Base-by-base conservation (phyloP, 140 eudicot genomes). In the Anethum foeniculum region DNA sequence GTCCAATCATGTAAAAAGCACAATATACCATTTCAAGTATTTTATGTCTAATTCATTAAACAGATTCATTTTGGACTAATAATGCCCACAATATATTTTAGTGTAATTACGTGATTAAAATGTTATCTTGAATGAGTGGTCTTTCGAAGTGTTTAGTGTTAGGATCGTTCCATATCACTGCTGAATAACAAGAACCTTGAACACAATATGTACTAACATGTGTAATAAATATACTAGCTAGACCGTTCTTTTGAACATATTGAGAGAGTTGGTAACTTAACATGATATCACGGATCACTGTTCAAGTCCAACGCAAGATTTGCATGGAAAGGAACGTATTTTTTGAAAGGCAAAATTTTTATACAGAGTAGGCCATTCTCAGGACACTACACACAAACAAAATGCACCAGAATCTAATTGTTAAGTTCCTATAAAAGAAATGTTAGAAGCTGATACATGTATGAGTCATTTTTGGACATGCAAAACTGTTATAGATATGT, bases 1-100 rank as follows among this genome's bases (percentile, higher is more conserved):
- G 78, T 75, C 78, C 41, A 75, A 75, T 75, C 60, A 1, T 44
- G 6, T 46, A n/a, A 25, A 75, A 75, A 46, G 78, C 19, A 75
- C 60, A 25, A 75, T 44, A 62, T 75, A 75, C 23, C 60, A 75
- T 39, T 75, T 25, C 36, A 44, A 73, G 27, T 75, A 75, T 75
- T 75, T 19, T n/a, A 72, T 72, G 78, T 75, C 5, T 75, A 75
- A 46, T 62, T 60, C 18, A 25, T 62, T 3, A 27, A 62, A 62
- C 71, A 62, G 2, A 62, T 62, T 62, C 71, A 62, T 62, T 62
- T 62, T 62, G 71, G 18, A 62, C 28, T 62, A 27, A 25, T 25
- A 62, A 36, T 62, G 36, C 36, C 36, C 69, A 10, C 69, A 25
- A 25, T 60, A 62, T 27, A 25, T 27, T 62, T 62, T 62, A 62